Percentiles rank a stretch among this genome's conserved stretches.
phyloP scores from a whole-genome alignment of 2,329 filamentous ascomycete genomes.

The Spiromastix sp. region DNA sequence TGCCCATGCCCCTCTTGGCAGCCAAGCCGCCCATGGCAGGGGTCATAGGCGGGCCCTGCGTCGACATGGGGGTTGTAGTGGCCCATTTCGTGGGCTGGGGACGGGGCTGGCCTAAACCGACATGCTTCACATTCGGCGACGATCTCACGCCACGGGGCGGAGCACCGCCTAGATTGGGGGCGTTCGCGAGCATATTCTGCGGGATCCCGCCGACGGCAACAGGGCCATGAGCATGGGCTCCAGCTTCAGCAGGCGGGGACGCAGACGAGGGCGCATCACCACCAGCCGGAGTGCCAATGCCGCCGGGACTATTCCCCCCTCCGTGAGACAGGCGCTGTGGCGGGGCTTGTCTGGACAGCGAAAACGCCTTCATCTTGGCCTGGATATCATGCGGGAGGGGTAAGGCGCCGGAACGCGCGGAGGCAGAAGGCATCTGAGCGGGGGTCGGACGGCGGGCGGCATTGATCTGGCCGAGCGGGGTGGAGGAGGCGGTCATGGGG shows the following conservation, averaged over 20 bases:
- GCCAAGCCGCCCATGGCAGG: slow-evolving; percentile 37
- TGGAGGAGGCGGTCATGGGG: slow-evolving; percentile 71
- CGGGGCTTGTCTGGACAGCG: slow-evolving; percentile 43
- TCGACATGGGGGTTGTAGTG: slow-evolving; percentile 11
- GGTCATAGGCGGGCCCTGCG: slow-evolving; percentile 34
- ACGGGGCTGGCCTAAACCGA: slow-evolving; percentile 20
- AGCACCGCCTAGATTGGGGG: slow-evolving; percentile 1
- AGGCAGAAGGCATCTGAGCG: slow-evolving; percentile 32
- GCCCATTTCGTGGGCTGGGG: slow-evolving; percentile 5
- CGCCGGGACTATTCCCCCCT: background rate
- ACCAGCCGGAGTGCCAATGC: slow-evolving; percentile 2
- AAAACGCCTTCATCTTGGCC: slow-evolving; percentile 60
- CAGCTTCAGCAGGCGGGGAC: no score
- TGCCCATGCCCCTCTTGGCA: slow-evolving; percentile 37
- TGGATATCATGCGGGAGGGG: slow-evolving; percentile 54
- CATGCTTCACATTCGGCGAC: no score
- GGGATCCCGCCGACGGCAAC: slow-evolving; percentile 3
- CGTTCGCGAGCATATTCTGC: background rate
- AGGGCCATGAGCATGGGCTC: background rate
- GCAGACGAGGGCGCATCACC: no score
- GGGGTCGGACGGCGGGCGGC: slow-evolving; percentile 49
- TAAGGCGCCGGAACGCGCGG: slow-evolving; percentile 36
- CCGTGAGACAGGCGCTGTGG: slow-evolving; percentile 1
- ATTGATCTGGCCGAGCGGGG: slow-evolving; percentile 66
- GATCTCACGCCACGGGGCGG: slow-evolving; percentile 8